Conservation (phyloP, 805 yeast species). For the Metschnikowia rubicola region DNA sequence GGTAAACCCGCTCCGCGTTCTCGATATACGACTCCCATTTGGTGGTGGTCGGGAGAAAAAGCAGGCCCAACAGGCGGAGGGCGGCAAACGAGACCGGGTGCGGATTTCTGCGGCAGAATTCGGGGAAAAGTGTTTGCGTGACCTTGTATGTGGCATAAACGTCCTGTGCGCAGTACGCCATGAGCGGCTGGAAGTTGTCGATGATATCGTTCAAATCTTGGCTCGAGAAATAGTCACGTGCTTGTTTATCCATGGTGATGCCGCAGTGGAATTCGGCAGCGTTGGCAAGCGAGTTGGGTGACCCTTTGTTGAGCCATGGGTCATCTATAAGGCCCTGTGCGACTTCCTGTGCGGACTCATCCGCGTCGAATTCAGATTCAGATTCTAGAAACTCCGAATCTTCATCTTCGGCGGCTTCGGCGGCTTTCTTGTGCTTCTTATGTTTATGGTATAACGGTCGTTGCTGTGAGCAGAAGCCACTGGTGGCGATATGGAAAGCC, state of each 20-base stretch:
- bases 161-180: constrained; percentile 83
- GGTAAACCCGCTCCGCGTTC: constrained; percentile 64
- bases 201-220: constrained; percentile 51
- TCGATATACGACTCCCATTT: constrained; percentile 73
- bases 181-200: constrained; percentile 55
- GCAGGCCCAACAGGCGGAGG: constrained; percentile 64
- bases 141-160: constrained; percentile 73
- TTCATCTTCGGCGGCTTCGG: constrained; percentile 15
- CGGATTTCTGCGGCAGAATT: constrained; percentile 65
- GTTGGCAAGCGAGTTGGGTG: constrained; percentile 74
- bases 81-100: constrained; percentile 96
- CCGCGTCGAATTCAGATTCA: constrained; percentile 8
- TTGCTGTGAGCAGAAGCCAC: constrained; percentile 92
- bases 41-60: constrained; percentile 72
- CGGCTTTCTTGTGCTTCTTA: constrained; percentile 35
- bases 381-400: constrained; percentile 12
- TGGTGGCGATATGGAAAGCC: constrained; percentile 85
- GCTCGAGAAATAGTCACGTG: constrained; percentile 61
- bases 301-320: constrained; percentile 82
- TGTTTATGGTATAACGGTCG: constrained; percentile 71
- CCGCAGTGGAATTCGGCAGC: constrained; percentile 80
- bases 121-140: constrained; percentile 64
- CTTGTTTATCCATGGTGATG: constrained; percentile 59
- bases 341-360: constrained; percentile 21
- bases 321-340: constrained; percentile 46